Base-by-base conservation (phyloP, 2,329 filamentous ascomycete species). In the Aspergillus niger region DNA sequence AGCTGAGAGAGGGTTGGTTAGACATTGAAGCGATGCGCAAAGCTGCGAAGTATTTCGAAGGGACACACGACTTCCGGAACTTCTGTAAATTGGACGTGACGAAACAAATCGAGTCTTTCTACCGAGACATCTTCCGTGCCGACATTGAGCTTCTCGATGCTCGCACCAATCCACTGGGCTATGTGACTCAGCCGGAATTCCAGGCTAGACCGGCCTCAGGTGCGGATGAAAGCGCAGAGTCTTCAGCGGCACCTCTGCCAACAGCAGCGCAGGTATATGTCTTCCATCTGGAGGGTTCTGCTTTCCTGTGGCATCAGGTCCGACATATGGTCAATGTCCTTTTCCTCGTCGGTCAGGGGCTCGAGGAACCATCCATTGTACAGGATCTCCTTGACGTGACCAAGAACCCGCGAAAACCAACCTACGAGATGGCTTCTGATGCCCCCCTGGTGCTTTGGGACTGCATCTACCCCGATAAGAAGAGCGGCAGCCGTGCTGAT, bases 231-330 rank as follows among this genome's bases (percentile, higher is more conserved):
- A 63, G 64, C 43, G 54, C 59, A 52, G 28, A 58, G 28, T 61
- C 66, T 10, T 50, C 65, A 55, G 62, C 66, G 20, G 50, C 57
- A 17, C 26, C 63, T 20, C 55, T 58, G n/a, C 72, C 87, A 6
- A 62, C 64, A 5, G 71, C 70, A 5, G 78, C 81, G 3, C 91
- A 91, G 71, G 85, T 97, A 13, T 98, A 96, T 79, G 89, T 89
- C 63, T 96, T 99, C 76, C 89, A 89, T 60, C 87, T 99, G 43
- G 87, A 93, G 67, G 95, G 95, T 20, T 92, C 90, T 7, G 95
- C 93, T 1, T 99, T 99, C 76, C 80, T 99, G 50, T 99, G 95
- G 95, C 95, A 99, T 78, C 95, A 99, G 79, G 96, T 99, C 67
- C 88, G 95, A 24, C 91, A 94, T 79, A 93, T 99, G 86, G 88